Base-by-base conservation (phyloP, 2,329 filamentous ascomycete species). In the Tolypocladium inflatum region DNA sequence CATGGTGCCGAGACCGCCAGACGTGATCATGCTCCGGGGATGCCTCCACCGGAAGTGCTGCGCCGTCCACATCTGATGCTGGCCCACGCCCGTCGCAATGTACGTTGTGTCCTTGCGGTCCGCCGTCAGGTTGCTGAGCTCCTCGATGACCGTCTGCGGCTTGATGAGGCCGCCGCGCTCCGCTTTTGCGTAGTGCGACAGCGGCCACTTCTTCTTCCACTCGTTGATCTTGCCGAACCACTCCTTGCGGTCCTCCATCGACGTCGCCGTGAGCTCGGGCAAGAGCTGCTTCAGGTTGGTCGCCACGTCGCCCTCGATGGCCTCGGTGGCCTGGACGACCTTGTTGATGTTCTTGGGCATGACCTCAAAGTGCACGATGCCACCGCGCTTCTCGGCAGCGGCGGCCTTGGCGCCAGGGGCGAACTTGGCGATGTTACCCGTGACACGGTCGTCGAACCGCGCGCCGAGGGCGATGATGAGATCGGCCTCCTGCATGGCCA, bases 341-440 rank as follows among this genome's bases (percentile, higher is more conserved):
- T 97, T 99, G 85, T 97, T 97, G 78, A 97, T 97, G 80, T 99
- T 97, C 86, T 99, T 99, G 67, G 94, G 93, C 88, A 97, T 89
- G 68, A 99, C 93, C 72, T 97, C 93, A 68, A 97, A 97, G 75
- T 99, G 93, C 19, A 97, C 84, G 67, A 99, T 97, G 68, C 94
- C 94, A 67, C 94, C 94, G 62, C 91, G 89, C 57, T 86, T 86
- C 76, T 96, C 90, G 13, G 83, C 80, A 5, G 91, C 93, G 0
- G 94, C 94, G 17, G 85, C 84, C 76, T 89, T 94, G 51, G 94
- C 94, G 56, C 84, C 84, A 4, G 94, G 94, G 0, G 92, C 94
- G 64, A 97, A 99, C 72, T 93, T 95, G 66, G 84, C 74, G 56
- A 97, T 80, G 71, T 81, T 89, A 35, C 83, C 78, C 15, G 91